These are phyloP conservation scores for Amaranthus cruentus DNA, from an alignment of 148 eudicot species.

Conservation along the genomic window DNA sequence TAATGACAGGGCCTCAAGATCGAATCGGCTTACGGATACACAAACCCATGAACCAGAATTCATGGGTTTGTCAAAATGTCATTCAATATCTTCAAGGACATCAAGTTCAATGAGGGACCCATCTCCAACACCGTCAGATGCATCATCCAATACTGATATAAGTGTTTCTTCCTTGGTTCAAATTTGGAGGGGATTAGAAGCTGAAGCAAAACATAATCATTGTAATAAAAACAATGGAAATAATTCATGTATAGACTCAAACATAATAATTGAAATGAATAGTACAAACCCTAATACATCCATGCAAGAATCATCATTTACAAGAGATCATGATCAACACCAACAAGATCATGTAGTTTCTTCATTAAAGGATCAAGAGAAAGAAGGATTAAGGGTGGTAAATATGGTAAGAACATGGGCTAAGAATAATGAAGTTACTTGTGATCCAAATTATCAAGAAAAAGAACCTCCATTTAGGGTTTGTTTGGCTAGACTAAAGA, in stretches of 20 bases:
- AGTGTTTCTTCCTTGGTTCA: conserved; percentile 71
- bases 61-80: background rate
- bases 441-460: conserved; percentile 17
- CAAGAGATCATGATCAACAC: conserved; percentile 3
- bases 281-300: background rate
- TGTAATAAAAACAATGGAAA: background rate
- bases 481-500: conserved; percentile 22
- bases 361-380: conserved; percentile 29
- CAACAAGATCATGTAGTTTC: background rate
- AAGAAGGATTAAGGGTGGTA: conserved; percentile 50
- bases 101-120: conserved; percentile 13
- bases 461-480: background rate
- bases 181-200: conserved; percentile 46
- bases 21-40: conserved; percentile 13
- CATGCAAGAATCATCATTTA: background rate
- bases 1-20: conserved; percentile 1
- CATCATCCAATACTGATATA: conserved; percentile 19
- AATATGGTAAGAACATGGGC: conserved; percentile 57
- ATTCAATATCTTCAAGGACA: conserved; percentile 6
- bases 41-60: conserved; percentile 3
- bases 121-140: conserved; percentile 24
- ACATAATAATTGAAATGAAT: background rate
- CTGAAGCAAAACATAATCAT: conserved; percentile 14
- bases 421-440: conserved; percentile 4
- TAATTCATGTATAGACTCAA: background rate